Conservation (phyloP, 352 stramenopile genomes). For the Phytophthora rubi region DNA sequence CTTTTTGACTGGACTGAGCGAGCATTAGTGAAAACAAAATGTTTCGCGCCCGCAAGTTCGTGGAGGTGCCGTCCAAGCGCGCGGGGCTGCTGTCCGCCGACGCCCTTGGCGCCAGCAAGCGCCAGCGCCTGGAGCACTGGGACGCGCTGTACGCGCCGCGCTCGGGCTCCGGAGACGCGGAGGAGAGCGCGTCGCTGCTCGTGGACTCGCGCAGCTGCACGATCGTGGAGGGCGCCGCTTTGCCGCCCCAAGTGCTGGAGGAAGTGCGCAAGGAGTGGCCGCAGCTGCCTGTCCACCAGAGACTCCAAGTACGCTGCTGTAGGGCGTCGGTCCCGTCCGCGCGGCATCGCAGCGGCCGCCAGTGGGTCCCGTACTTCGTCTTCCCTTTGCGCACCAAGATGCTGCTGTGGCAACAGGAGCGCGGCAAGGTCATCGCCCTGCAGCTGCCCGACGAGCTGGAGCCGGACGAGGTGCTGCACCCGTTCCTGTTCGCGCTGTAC, state of each 20-base stretch:
- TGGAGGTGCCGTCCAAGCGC: conserved; percentile 71
- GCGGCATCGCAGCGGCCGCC: conserved; percentile 53
- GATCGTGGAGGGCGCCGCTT: conserved; percentile 49
- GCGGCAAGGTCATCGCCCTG: conserved; percentile 52
- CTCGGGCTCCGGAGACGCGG: conserved; percentile 12
- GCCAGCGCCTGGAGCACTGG: conserved; percentile 64
- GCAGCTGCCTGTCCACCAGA: conserved; percentile 14
- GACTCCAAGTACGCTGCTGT: conserved; percentile 40
- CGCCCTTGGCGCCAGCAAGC: conserved; percentile 53
- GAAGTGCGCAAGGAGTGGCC: conserved; percentile 56
- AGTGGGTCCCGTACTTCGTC: conserved; percentile 65
- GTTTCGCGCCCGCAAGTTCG: conserved; percentile 78
- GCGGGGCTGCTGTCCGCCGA: conserved; percentile 49
- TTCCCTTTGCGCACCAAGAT: conserved; percentile 62
- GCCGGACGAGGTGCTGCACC: conserved; percentile 51
- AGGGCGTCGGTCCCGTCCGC: conserved; percentile 51
- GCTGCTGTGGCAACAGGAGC: conserved; percentile 72
- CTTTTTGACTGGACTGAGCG: conserved; percentile 11
- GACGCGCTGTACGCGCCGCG: conserved; percentile 27
- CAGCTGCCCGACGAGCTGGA: conserved; percentile 64
- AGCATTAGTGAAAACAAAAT: conserved; percentile 34
- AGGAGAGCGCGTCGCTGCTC: conserved; percentile 41
- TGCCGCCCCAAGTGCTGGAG: conserved; percentile 54
- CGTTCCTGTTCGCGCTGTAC: conserved; percentile 75
- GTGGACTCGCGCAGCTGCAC: conserved; percentile 62